Conservation (phyloP, 1,139 yeast genomes). For the Hansenula sp. region DNA sequence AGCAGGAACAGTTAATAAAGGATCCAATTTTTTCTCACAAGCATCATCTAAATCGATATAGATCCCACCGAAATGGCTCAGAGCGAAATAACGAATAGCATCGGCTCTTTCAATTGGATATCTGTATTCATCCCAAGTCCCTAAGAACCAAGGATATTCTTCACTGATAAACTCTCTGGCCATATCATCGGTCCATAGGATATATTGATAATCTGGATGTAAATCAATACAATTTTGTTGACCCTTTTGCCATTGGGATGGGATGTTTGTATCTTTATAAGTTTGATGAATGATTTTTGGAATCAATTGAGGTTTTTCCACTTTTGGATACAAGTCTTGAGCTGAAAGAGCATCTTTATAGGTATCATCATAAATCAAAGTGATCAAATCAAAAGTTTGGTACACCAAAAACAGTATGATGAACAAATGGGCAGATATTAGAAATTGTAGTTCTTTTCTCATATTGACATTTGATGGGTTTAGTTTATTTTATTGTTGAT, state of each 20-base stretch:
- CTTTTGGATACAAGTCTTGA: slow-evolving; percentile 46
- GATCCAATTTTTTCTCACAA: slow-evolving; percentile 73
- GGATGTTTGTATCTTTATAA: slow-evolving; percentile 73
- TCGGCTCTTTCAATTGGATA: slow-evolving; percentile 90
- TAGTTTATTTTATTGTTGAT: background rate
- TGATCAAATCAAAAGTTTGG: slow-evolving; percentile 69
- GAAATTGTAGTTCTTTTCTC: slow-evolving; percentile 55
- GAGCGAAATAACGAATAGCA: slow-evolving; percentile 84
- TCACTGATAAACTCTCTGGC: slow-evolving; percentile 74
- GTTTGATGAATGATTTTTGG: slow-evolving; percentile 95
- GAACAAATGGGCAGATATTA: slow-evolving; percentile 53
- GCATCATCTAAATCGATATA: slow-evolving; percentile 91
- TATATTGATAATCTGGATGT: slow-evolving; percentile 86
- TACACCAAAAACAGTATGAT: slow-evolving; percentile 55
- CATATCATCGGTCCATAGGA: slow-evolving; percentile 87
- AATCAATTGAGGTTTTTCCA: slow-evolving; percentile 49
- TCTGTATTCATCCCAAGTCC: slow-evolving; percentile 71
- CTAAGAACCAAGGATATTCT: slow-evolving; percentile 82
- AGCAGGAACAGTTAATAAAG: slow-evolving; percentile 76
- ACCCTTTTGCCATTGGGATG: slow-evolving; percentile 76
- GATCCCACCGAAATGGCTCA: slow-evolving; percentile 83
- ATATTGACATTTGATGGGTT: slow-evolving; percentile 17
- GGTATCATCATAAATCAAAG: slow-evolving; percentile 72
- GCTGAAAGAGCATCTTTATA: slow-evolving; percentile 57
- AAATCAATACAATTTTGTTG: slow-evolving; percentile 71